These are phyloP conservation scores for Penicillium sp. DNA, from an alignment of 2,329 filamentous ascomycete genomes.

Conservation along the genomic window DNA sequence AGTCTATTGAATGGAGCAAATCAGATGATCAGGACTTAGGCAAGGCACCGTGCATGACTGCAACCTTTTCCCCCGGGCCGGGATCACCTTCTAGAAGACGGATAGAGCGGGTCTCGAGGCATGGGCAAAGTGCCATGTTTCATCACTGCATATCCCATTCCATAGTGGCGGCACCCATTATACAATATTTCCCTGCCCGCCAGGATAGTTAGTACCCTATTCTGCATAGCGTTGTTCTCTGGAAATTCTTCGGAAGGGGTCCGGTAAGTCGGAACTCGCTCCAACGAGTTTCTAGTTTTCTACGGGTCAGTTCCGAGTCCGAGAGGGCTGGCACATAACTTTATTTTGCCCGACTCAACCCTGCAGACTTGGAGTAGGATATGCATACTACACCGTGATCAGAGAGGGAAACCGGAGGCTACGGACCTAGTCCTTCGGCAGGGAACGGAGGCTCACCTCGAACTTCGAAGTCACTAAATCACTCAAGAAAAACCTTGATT, in stretches of 20 bases:
- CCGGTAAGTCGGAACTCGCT: not conserved
- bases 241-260: not conserved
- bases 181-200: not conserved
- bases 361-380: too few species aligned
- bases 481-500: conserved; percentile 2
- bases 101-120: not conserved
- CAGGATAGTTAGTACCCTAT: conserved; percentile 2
- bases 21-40: not conserved
- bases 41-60: not conserved
- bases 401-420: not conserved
- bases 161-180: not conserved
- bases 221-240: not conserved
- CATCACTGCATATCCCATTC: not conserved
- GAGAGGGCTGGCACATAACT: not conserved
- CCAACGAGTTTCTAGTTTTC: not conserved
- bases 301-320: not conserved
- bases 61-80: not conserved
- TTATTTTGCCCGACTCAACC: not conserved
- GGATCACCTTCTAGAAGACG: not conserved
- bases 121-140: not conserved
- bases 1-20: not conserved
- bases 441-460: too few species aligned
- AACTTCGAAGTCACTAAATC: not conserved
- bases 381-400: not conserved
- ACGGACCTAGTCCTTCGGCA: not conserved